These are phyloP conservation scores for Bisporella sp. DNA, from an alignment of 2,329 filamentous ascomycete genomes.

Conservation along the genomic window DNA sequence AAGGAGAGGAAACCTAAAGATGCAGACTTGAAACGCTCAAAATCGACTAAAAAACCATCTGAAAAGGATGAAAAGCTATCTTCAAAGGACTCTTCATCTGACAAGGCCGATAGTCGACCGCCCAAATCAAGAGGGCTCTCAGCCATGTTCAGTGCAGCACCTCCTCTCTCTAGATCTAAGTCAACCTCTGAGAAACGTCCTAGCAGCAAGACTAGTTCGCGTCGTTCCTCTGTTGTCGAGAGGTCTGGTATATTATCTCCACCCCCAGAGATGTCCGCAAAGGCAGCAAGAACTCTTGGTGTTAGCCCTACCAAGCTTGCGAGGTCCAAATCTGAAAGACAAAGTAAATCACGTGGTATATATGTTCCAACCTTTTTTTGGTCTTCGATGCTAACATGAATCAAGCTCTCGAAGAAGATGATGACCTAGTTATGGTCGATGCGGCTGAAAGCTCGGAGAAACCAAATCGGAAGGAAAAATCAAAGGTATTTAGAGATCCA, in stretches of 20 bases:
- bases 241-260: conserved; percentile 58
- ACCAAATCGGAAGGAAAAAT: conserved; percentile 31
- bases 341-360: conserved; percentile 38
- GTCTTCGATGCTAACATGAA: not conserved
- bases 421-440: conserved; percentile 42
- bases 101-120: conserved; percentile 34
- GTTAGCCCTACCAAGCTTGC: conserved; percentile 40
- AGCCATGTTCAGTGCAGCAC: conserved; percentile 62
- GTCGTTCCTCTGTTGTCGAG: conserved; percentile 61
- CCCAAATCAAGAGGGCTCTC: conserved; percentile 40
- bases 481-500: conserved; percentile 34
- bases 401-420: conserved; percentile 33
- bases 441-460: conserved; percentile 42
- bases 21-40: conserved; percentile 43
- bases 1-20: conserved; percentile 39
- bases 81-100: conserved; percentile 67
- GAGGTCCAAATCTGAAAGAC: conserved; percentile 38
- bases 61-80: conserved; percentile 57
- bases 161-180: conserved; percentile 62
- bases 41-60: conserved; percentile 44
- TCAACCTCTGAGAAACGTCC: conserved; percentile 59
- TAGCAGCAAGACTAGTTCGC: conserved; percentile 51
- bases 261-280: conserved; percentile 60
- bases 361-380: conserved; percentile 7
- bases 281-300: conserved; percentile 74